Conservation (phyloP, 345 rosid genomes). For the Camelina laxa region DNA sequence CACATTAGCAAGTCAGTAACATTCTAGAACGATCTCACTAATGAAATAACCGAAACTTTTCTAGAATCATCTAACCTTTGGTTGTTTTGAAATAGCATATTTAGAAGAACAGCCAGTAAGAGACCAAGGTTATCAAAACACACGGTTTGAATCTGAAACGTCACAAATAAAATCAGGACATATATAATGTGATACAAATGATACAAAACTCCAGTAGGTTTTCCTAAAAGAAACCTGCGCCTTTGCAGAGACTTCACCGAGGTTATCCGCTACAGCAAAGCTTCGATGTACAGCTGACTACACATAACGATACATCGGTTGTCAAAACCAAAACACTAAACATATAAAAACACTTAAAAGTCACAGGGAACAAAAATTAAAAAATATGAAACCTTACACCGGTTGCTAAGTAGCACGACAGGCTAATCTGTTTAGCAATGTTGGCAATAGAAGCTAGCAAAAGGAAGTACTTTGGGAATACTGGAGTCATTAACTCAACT, state of each 20-base stretch:
- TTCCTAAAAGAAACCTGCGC: constrained; percentile 58
- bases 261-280: constrained; percentile 92
- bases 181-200: neutral
- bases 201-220: neutral
- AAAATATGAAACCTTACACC: constrained; percentile 60
- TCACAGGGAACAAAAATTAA: neutral
- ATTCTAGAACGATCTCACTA: neutral
- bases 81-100: constrained; percentile 32
- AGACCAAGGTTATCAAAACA: constrained; percentile 46
- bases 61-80: constrained; percentile 35
- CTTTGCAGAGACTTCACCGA: constrained; percentile 95
- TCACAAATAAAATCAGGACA: neutral
- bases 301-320: neutral
- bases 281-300: constrained; percentile 88
- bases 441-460: constrained; percentile 85
- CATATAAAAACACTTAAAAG: neutral
- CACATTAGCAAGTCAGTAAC: constrained; percentile 19
- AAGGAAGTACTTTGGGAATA: constrained; percentile 76
- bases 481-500: constrained; percentile 84
- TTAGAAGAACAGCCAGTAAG: constrained; percentile 36
- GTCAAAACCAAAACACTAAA: neutral
- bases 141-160: constrained; percentile 32
- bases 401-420: constrained; percentile 83
- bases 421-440: constrained; percentile 91
- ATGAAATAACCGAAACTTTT: neutral